A percentile compares a stretch with the other conserved stretches of the same genome.
Conservation (phyloP, 495 filamentous ascomycete genomes). For the Hypoxylon fragiforme region DNA sequence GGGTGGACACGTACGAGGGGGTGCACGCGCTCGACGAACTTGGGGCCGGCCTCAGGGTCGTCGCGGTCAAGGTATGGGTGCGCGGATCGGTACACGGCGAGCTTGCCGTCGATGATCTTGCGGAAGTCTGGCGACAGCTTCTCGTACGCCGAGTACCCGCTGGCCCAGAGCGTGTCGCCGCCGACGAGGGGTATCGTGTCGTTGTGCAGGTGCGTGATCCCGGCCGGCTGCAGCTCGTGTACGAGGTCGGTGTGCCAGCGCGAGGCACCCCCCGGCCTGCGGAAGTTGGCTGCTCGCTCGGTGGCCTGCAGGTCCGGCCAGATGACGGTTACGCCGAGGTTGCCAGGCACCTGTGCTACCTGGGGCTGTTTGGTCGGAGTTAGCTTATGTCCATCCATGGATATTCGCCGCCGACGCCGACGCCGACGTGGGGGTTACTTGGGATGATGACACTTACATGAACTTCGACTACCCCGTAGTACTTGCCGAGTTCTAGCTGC, state of each 20-base stretch:
- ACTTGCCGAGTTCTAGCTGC: slow-evolving; percentile 67
- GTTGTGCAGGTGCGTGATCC: slow-evolving; percentile 70
- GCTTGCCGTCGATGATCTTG: slow-evolving; percentile 68
- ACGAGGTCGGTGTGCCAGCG: slow-evolving; percentile 73
- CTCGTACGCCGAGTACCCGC: slow-evolving; percentile 70
- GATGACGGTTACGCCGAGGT: slow-evolving; percentile 66
- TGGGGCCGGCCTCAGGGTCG: slow-evolving; percentile 62
- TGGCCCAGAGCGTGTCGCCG: slow-evolving; percentile 74
- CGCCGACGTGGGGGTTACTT: not conserved
- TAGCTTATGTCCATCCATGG: slow-evolving; percentile 1
- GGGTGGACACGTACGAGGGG: slow-evolving; percentile 73
- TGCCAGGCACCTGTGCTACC: slow-evolving; percentile 69
- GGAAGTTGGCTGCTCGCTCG: slow-evolving; percentile 59
- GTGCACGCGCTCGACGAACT: slow-evolving; percentile 66
- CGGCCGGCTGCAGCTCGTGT: slow-evolving; percentile 70
- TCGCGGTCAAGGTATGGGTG: slow-evolving; percentile 69
- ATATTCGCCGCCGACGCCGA: too few species aligned
- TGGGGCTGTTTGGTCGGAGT: slow-evolving; percentile 56
- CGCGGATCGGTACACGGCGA: slow-evolving; percentile 67
- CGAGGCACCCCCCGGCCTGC: slow-evolving; percentile 65
- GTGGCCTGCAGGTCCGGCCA: slow-evolving; percentile 67
- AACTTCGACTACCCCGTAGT: slow-evolving; percentile 67
- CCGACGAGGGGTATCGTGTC: slow-evolving; percentile 66
- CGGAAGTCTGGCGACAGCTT: slow-evolving; percentile 71
- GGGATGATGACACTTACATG: slow-evolving; percentile 53